These are phyloP conservation scores for Yarrowia sp. DNA, from an alignment of 805 yeast species.

Conservation along the genomic window DNA sequence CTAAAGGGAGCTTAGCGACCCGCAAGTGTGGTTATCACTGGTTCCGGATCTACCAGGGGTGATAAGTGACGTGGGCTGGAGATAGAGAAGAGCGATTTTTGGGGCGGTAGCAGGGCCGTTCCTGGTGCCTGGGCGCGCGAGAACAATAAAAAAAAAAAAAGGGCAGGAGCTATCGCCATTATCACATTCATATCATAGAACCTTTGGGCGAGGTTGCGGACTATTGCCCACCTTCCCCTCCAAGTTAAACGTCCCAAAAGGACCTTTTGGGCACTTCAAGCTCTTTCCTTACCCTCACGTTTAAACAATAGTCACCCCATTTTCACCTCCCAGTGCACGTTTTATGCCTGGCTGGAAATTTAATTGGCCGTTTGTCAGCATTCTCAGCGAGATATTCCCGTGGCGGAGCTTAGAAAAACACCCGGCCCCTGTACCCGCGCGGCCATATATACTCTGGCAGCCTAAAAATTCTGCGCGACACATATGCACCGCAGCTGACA, in stretches of 20 bases:
- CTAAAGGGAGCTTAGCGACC: constrained; percentile 1
- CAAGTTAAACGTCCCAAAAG: constrained; percentile 13
- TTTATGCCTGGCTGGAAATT: constrained; percentile 12
- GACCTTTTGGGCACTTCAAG: constrained; percentile 10
- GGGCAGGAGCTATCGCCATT: no score
- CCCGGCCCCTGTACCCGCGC: no score
- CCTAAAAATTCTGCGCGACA: constrained; percentile 13
- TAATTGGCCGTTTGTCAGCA: constrained; percentile 19
- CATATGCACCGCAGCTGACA: constrained; percentile 3
- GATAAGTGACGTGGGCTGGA: no score
- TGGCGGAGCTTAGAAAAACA: not conserved
- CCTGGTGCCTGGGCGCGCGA: not conserved
- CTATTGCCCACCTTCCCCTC: constrained; percentile 19
- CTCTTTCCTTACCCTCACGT: constrained; percentile 5
- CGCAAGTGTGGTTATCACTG: no score
- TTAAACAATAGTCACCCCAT: constrained; percentile 17
- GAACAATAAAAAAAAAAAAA: no score
- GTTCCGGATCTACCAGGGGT: no score
- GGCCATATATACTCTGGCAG: not conserved
- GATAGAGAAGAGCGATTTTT: no score
- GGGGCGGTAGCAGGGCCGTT: no score
- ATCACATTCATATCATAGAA: constrained; percentile 3
- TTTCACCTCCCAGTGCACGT: constrained; percentile 17
- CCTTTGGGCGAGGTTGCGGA: not conserved
- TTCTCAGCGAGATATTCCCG: not conserved